Conservation (phyloP, 345 rosid genomes). For the Moringa oleifera region DNA sequence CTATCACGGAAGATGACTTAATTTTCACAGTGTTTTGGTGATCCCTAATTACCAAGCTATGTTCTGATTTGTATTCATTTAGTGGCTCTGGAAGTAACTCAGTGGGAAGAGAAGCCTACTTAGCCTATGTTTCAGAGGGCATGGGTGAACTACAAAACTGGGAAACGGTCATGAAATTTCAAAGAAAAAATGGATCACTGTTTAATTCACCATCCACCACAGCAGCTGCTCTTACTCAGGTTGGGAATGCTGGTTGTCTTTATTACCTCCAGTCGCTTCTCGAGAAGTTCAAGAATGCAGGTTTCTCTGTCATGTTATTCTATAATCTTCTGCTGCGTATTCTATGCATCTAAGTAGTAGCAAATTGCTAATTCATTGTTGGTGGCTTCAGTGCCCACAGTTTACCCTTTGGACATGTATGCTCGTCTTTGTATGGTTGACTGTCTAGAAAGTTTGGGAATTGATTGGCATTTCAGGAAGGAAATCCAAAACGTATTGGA, state of each 20-base stretch:
- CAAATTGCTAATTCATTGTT: constrained; percentile 11
- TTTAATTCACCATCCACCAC: constrained; percentile 89
- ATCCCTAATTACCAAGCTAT: neutral
- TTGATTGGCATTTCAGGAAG: constrained; percentile 48
- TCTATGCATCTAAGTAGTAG: constrained; percentile 1
- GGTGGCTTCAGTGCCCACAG: constrained; percentile 61
- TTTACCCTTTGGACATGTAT: constrained; percentile 55
- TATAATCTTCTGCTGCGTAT: neutral
- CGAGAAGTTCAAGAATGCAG: constrained; percentile 65
- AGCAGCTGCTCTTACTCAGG: constrained; percentile 61
- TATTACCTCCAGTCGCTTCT: constrained; percentile 48
- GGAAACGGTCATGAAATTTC: constrained; percentile 61
- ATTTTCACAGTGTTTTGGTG: neutral
- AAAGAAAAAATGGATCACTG: constrained; percentile 68
- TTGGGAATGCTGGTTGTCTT: constrained; percentile 52
- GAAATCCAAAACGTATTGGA: constrained; percentile 49
- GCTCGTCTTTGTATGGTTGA: constrained; percentile 58
- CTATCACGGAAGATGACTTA: neutral
- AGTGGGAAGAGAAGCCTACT: constrained; percentile 52
- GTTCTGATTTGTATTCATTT: constrained; percentile 15
- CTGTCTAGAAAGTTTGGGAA: constrained; percentile 63
- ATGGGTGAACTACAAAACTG: constrained; percentile 47
- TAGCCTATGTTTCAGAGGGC: constrained; percentile 71
- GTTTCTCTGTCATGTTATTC: constrained; percentile 22
- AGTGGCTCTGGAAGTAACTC: constrained; percentile 22